Evolutionary conservation across 1,139 yeast genomes (phyloP).

Genomic region (Barnettozyma hawaiiensis): DNA sequence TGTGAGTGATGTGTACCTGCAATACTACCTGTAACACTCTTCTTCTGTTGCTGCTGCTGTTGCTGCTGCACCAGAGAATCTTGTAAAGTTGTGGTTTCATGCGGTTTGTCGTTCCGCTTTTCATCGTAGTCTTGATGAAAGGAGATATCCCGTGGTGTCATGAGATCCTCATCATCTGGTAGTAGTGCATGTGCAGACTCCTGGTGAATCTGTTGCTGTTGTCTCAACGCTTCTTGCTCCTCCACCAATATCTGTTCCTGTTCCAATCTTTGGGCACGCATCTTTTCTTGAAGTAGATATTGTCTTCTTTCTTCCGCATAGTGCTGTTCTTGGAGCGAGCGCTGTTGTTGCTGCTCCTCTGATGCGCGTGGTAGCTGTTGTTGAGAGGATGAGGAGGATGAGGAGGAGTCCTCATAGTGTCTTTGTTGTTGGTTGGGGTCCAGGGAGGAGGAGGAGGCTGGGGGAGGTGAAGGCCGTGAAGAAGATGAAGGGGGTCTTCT

Average conservation of each 20-base stretch:
- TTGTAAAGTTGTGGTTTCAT: not conserved
- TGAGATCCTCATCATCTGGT: conserved; percentile 3
- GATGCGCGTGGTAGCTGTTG: conserved; percentile 6
- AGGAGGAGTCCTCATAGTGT: conserved; percentile 17
- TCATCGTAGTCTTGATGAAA: conserved; percentile 19
- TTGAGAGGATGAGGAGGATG: too few species aligned
- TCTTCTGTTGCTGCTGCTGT: conserved; percentile 7
- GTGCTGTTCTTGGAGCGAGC: conserved; percentile 14
- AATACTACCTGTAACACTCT: not conserved
- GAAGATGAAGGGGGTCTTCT: conserved; percentile 17
- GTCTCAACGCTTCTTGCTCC: conserved; percentile 8
- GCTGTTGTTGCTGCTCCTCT: conserved; percentile 18
- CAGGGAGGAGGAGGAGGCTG: conserved; percentile 15
- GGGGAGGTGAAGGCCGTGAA: conserved; percentile 22
- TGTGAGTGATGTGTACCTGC: conserved; percentile 14
- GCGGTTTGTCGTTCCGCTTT: not conserved
- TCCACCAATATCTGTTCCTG: conserved; percentile 12
- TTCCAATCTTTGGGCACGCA: conserved; percentile 14
- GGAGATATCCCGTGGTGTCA: conserved; percentile 13
- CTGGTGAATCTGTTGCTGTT: conserved; percentile 11
- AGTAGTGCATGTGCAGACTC: conserved; percentile 16
- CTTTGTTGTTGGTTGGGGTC: conserved; percentile 13
- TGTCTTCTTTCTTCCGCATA: conserved; percentile 23
- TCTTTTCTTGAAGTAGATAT: conserved; percentile 18
- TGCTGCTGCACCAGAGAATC: not conserved